Percentiles rank a stretch among this genome's conserved stretches.
Evolutionary conservation across 2,329 filamentous ascomycete genomes (phyloP).

Genomic region (Ophiostoma fasciatum): DNA sequence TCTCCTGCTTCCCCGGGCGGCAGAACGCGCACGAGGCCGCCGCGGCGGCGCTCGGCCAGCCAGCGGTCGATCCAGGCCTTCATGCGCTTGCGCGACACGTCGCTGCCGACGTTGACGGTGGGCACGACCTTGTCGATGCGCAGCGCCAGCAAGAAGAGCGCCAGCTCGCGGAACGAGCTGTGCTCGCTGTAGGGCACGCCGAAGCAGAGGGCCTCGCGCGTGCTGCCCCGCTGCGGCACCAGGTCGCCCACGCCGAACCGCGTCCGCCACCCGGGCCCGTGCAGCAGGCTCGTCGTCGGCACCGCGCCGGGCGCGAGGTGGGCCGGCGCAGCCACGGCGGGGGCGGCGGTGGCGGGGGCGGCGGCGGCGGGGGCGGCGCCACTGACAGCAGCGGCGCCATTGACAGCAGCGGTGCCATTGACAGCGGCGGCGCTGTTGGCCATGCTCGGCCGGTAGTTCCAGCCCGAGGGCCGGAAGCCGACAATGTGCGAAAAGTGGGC

Average conservation of each 20-base stretch:
- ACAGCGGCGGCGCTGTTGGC: too few species aligned
- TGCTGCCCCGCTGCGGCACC: conserved; percentile 69
- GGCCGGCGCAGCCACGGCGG: conserved; percentile 35
- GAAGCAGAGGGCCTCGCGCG: conserved; percentile 69
- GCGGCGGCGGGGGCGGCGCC: too few species aligned
- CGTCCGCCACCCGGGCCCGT: conserved; percentile 57
- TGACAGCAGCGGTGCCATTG: too few species aligned
- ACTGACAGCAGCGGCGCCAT: too few species aligned
- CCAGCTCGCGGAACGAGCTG: conserved; percentile 84
- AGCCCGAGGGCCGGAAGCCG: conserved; percentile 83
- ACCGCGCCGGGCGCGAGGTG: conserved; percentile 34
- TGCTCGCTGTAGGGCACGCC: conserved; percentile 95
- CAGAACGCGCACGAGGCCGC: conserved; percentile 34
- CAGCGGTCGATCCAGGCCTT: conserved; percentile 51
- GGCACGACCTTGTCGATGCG: conserved; percentile 82
- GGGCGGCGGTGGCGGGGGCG: conserved; percentile 17
- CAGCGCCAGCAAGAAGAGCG: conserved; percentile 80
- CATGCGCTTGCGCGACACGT: conserved; percentile 42
- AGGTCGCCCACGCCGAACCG: conserved; percentile 59
- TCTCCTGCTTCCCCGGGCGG: conserved; percentile 22
- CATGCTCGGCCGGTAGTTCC: conserved; percentile 71
- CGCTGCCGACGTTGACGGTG: conserved; percentile 69
- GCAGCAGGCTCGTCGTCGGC: conserved; percentile 35
- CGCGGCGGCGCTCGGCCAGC: conserved; percentile 41
- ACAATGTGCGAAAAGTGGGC: conserved; percentile 76